Evolutionary conservation across 2,329 filamentous ascomycete genomes (phyloP), one percentile per base, ranked within the genome.

Genomic region (Scedosporium aurantiacum): DNA sequence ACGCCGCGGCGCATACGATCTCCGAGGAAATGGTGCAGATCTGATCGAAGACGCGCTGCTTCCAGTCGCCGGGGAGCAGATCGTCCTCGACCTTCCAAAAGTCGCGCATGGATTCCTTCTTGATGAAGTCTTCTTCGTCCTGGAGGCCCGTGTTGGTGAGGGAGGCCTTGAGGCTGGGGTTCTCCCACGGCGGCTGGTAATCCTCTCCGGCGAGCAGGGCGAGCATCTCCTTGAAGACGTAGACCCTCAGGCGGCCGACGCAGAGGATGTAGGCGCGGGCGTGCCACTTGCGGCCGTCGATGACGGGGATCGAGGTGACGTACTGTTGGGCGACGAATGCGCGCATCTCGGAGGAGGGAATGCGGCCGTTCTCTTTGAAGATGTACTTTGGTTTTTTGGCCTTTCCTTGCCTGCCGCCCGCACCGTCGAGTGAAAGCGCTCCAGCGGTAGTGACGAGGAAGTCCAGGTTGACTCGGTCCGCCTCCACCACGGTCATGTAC

Each of bases 71-170:
- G 0, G 70, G 68, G 0, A 74, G 65, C 5, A 74, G 4, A n/a
- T 70, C 64, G 10, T 73, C 68, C 0, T 68, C 63, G 0, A 67
- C 43, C 0, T 63, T 62, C 70, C 70, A 73, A 47, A 74, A 73
- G 25, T 72, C 67, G 1, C 73, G 64, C 72, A 74, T 75, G 5
- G 73, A 73, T 25, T 69, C 65, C 58, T 57, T 69, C 32, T 62
- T 64, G 1, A 66, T 67, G 5, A 73, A 69, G 3, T 73, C 72
- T 0, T 70, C 72, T 21, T 71, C 71, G 0, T 72, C 68, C 63
- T 74, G 73, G 0, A 75, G 68, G 0, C 71, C 70, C 2, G 72
- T 75, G 57, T 75, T 75, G 7, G 73, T 75, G 37, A 75, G 63
- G 7, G 70, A 73, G 0, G 73, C 68, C 60, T 66, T 67, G 0